Evolutionary conservation across 2,329 filamentous ascomycete species (phyloP).

Genomic region (Cryphonectria carpinicola): DNA sequence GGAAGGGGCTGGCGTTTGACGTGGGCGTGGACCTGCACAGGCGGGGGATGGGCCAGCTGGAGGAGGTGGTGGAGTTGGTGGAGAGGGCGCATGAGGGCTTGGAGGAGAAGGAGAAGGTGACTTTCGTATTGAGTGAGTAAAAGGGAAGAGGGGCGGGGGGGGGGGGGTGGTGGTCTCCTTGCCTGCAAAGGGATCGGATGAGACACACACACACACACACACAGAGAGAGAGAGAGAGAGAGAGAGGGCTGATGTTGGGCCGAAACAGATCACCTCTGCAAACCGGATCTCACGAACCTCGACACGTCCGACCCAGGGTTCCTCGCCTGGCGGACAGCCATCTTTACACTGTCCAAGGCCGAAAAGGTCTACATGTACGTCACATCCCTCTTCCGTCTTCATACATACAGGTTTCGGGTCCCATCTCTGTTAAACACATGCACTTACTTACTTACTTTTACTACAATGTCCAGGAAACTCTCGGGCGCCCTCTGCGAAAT

Average conservation of each 20-base stretch:
- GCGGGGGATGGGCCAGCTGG: slow-evolving; percentile 74
- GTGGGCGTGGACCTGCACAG: slow-evolving; percentile 80
- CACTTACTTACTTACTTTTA: not conserved
- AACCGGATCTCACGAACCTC: slow-evolving; percentile 74
- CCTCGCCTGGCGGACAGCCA: slow-evolving; percentile 69
- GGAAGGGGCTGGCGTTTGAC: slow-evolving; percentile 73
- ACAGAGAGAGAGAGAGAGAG: not conserved
- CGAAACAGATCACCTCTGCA: slow-evolving; percentile 81
- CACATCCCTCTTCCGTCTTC: no score
- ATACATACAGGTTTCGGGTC: no score
- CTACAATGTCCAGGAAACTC: slow-evolving; percentile 16
- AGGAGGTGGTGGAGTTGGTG: slow-evolving; percentile 73
- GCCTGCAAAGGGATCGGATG: no score
- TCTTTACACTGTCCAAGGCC: slow-evolving; percentile 69
- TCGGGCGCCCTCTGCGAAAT: slow-evolving; percentile 79
- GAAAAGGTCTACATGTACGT: slow-evolving; percentile 83
- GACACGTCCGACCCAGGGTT: slow-evolving; percentile 64
- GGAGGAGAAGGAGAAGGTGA: slow-evolving; percentile 61
- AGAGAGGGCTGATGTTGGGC: not conserved
- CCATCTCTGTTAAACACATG: no score
- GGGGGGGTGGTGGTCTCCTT: not conserved
- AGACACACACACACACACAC: no score
- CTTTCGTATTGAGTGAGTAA: slow-evolving; percentile 71
- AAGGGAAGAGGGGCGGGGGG: no score
- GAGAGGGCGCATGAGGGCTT: slow-evolving; percentile 66